Evolutionary conservation across 805 yeast genomes (phyloP).

Genomic region (Candida stauntonica): DNA sequence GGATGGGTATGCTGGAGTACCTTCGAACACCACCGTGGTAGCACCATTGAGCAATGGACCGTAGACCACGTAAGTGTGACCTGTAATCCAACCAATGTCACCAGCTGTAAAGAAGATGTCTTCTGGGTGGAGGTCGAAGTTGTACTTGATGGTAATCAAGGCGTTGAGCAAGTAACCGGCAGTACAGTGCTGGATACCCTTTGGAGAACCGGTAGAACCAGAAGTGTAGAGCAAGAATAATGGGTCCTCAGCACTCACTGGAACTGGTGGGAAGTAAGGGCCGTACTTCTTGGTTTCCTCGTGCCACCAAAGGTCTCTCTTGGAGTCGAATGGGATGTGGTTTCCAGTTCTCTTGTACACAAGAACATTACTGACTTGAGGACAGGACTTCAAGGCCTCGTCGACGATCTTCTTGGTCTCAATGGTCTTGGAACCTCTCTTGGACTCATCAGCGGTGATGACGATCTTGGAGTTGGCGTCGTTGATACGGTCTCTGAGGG

Average conservation of each 20-base stretch:
- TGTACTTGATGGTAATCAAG: slow-evolving; percentile 83
- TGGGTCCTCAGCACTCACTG: slow-evolving; percentile 92
- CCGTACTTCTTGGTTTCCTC: slow-evolving; percentile 80
- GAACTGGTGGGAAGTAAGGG: slow-evolving; percentile 75
- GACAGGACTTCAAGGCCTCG: slow-evolving; percentile 72
- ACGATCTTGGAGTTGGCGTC: slow-evolving; percentile 85
- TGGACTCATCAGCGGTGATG: slow-evolving; percentile 92
- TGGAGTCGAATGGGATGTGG: slow-evolving; percentile 42
- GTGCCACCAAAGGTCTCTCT: slow-evolving; percentile 92
- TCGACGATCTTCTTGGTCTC: slow-evolving; percentile 93
- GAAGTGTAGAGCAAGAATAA: slow-evolving; percentile 93
- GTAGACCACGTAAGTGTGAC: slow-evolving; percentile 92
- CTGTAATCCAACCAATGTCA: slow-evolving; percentile 99
- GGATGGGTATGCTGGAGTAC: slow-evolving; percentile 96
- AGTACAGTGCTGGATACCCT: slow-evolving; percentile 94
- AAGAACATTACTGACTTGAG: slow-evolving; percentile 66
- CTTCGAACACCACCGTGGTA: slow-evolving; percentile 90
- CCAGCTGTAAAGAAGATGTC: slow-evolving; percentile 95
- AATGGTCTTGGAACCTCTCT: slow-evolving; percentile 92
- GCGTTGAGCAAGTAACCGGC: slow-evolving; percentile 96
- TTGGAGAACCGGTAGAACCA: slow-evolving; percentile 97
- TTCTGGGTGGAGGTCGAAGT: slow-evolving; percentile 85
- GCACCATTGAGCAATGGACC: slow-evolving; percentile 90
- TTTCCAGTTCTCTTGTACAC: slow-evolving; percentile 88
- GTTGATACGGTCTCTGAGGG: slow-evolving; percentile 82